These are phyloP conservation scores for Penicillium sp. DNA, from an alignment of 2,329 filamentous ascomycete species.

Conservation along the genomic window DNA sequence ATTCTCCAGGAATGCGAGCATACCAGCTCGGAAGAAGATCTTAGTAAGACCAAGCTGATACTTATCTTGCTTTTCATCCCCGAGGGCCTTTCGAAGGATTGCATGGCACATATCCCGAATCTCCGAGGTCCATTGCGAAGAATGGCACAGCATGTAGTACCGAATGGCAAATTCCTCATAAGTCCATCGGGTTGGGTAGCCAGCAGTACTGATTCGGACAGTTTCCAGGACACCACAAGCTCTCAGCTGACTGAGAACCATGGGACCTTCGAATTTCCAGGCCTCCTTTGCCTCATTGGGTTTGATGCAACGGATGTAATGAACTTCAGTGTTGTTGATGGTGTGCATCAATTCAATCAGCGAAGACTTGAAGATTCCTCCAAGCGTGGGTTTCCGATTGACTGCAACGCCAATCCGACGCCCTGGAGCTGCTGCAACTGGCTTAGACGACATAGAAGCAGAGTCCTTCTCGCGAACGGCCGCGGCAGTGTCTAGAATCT, in stretches of 20 bases:
- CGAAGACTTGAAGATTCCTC: conserved; percentile 98
- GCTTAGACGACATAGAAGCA: conserved; percentile 65
- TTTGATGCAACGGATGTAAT: conserved; percentile 99
- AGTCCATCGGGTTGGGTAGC: conserved; percentile 96
- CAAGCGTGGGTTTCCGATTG: conserved; percentile 93
- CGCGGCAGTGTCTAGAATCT: conserved; percentile 81
- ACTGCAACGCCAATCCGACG: conserved; percentile 88
- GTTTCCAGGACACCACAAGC: conserved; percentile 99
- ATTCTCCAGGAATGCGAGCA: conserved; percentile 97
- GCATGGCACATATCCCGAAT: conserved; percentile 92
- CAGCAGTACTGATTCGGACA: conserved; percentile 93
- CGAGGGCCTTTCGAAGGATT: conserved; percentile 84
- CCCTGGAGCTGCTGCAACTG: conserved; percentile 64
- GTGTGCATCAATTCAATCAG: conserved; percentile 97
- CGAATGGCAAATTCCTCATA: conserved; percentile 97
- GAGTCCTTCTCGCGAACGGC: conserved; percentile 86
- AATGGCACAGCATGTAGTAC: conserved; percentile 97
- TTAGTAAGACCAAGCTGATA: conserved; percentile 97
- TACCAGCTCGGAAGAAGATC: conserved; percentile 98
- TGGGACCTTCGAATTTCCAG: conserved; percentile 98
- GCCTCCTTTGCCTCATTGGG: conserved; percentile 95
- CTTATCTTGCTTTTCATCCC: conserved; percentile 78
- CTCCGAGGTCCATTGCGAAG: conserved; percentile 84
- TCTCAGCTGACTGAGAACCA: conserved; percentile 95
- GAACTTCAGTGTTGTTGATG: conserved; percentile 96